These are phyloP conservation scores for Zygosaccharomyces pseudobailii DNA, from an alignment of 1,139 yeast species.

Conservation along the genomic window DNA sequence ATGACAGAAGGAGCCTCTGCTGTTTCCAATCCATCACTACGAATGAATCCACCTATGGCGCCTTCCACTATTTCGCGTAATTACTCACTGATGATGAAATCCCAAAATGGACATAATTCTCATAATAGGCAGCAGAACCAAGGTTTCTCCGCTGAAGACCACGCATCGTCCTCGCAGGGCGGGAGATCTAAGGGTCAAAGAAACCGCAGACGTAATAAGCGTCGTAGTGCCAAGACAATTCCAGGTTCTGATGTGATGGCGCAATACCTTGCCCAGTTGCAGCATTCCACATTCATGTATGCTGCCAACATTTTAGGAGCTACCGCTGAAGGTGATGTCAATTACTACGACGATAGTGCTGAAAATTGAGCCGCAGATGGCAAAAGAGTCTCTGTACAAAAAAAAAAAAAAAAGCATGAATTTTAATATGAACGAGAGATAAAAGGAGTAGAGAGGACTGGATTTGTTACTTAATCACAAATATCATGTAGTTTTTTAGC, in stretches of 20 bases:
- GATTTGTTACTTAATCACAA: too few species aligned
- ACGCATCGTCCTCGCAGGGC: constrained; percentile 4
- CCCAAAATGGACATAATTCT: constrained; percentile 3
- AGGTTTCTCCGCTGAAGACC: not conserved
- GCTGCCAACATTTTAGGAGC: constrained; percentile 49
- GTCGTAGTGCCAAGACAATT: constrained; percentile 35
- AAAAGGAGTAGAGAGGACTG: not conserved
- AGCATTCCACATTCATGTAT: constrained; percentile 54
- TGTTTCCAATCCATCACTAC: constrained; percentile 13
- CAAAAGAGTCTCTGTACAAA: not conserved
- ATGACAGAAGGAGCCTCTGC: constrained; percentile 6
- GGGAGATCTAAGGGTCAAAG: not conserved
- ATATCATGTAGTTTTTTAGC: too few species aligned
- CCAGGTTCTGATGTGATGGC: constrained; percentile 76
- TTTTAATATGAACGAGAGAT: not conserved
- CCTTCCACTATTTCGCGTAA: constrained; percentile 18
- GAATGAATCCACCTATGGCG: constrained; percentile 19
- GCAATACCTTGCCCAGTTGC: constrained; percentile 67
- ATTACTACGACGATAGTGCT: constrained; percentile 18
- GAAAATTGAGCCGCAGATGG: not conserved
- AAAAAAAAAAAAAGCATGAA: not conserved
- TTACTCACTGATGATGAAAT: constrained; percentile 8
- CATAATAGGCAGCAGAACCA: constrained; percentile 4
- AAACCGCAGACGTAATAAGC: constrained; percentile 8
- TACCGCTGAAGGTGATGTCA: constrained; percentile 29